Evolutionary conservation across 2,329 filamentous ascomycete species (phyloP), one percentile per base, ranked within the genome.

Genomic region (Sarocladium brachiariae): DNA sequence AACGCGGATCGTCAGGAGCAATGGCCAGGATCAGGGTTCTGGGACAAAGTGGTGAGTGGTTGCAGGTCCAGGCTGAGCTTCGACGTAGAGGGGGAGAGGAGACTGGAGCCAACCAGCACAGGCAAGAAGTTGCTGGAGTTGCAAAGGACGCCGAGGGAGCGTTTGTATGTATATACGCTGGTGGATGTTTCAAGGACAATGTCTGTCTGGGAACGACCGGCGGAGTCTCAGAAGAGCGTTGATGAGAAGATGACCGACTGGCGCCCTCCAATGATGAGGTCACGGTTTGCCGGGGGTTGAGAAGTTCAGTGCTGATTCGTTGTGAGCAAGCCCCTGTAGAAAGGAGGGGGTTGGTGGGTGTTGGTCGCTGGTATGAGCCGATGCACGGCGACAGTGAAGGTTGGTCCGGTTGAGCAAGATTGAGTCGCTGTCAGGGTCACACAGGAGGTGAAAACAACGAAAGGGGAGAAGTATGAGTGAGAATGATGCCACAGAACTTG

Each of bases 221-320:
- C 43, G 43, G 24, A 47, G 43, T 25, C 43, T 33, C 25, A 31
- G 49, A 34, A 38, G 38, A 46, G 19, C 13, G 50, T n/a, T 16
- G 33, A 51, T 30, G 25, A 31, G 43, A 47, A 33, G 4, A 47
- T 47, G 46, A 24, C 14, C 4, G 43, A 47, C 30, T 35, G 49
- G 56, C 54, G 43, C 31, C 35, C 49, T 30, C 50, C 41, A 52
- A 53, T 59, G 56, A 58, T 58, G 57, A 59, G 58, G 57, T 61
- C 59, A 61, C 59, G 56, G 56, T 55, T 48, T 51, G 48, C 53
- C 51, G 52, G 53, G 53, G 52, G 18, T 14, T 4, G 24, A 41
- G 25, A 31, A 35, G 23, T 43, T 18, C n/a, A 14, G 37, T 48
- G 49, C 31, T 58, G 58, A 61, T 59, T 61, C 53, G 56, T 33